Evolutionary conservation across 108 stramenopile species (phyloP), one percentile per base, ranked within the genome.

Genomic region (Pseudonitzschia pungens): DNA sequence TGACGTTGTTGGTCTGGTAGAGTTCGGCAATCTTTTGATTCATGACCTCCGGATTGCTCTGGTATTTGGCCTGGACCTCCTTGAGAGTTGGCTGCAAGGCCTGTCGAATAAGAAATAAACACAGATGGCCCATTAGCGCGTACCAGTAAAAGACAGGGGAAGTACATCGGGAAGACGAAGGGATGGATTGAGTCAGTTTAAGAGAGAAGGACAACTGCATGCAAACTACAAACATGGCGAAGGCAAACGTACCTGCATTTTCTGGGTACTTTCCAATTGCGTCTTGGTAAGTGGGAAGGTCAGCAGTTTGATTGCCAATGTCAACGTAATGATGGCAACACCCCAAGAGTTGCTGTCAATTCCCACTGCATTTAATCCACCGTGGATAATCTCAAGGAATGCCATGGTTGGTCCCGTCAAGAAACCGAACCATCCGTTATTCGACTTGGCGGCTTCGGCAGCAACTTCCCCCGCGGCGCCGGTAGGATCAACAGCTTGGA

Each of bases 1-100:
- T 97, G 54, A 97, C 90, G 68, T 97, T 86, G 78, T 97, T 95
- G 18, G 71, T 67, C 78, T 96, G 88, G 76, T 97, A 98, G n/a
- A 97, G 72, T 68, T 95, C 87, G 40, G 95, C 92, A 67, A 97
- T 92, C 76, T 93, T 94, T 81, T 95, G 91, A 70, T 98, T 97
- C 87, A 93, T 95, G 53, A 70, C 69, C 74, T 96, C 93, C 0
- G 96, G 96, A 66, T 98, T 96, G 75, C 86, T 89, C 74, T 96
- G 95, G 70, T 94, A 97, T 71, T 92, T 97, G 70, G 91, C 86
- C 77, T 98, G 96, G 50, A 96, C 81, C 26, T 92, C 84, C 75
- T 97, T 97, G 69, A 97, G 87, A 43, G 82, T 82, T 21, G 95
- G 95, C 87, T 92, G 91, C 66, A 96, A 82, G 15, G 91, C 79